These are phyloP conservation scores for Porcisia hertigi DNA, from an alignment of 208 protist genomes.

Conservation along the genomic window DNA sequence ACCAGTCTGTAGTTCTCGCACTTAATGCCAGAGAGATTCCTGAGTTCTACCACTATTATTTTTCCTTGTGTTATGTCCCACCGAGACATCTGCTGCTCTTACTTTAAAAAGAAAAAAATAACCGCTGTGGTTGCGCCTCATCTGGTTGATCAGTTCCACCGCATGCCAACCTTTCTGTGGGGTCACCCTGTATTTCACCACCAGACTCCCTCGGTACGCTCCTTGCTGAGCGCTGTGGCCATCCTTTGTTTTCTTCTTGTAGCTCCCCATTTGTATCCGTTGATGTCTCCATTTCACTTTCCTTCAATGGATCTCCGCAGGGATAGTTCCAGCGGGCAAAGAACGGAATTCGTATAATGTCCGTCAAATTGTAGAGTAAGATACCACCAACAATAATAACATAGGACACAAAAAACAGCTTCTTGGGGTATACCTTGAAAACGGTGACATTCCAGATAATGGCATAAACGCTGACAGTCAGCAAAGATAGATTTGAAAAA, in stretches of 20 bases:
- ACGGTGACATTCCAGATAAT: conserved; percentile 88
- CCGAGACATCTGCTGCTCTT: neutral
- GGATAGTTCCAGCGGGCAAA: conserved; percentile 63
- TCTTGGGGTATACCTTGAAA: conserved; percentile 75
- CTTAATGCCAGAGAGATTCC: neutral
- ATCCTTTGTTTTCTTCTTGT: neutral
- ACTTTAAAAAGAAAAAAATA: conserved; percentile 14
- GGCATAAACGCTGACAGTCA: conserved; percentile 70
- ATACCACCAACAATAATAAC: conserved; percentile 73
- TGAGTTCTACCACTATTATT: neutral
- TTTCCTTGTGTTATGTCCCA: neutral
- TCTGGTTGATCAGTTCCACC: neutral
- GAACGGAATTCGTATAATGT: conserved; percentile 54
- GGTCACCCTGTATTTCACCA: neutral
- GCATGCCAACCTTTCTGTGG: neutral
- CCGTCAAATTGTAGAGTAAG: conserved; percentile 70
- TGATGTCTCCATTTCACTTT: conserved; percentile 2
- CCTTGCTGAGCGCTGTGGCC: neutral
- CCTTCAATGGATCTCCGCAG: conserved; percentile 44
- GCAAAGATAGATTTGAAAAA: conserved; percentile 84
- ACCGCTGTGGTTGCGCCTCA: neutral
- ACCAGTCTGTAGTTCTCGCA: neutral
- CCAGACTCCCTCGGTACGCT: neutral
- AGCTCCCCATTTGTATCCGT: neutral
- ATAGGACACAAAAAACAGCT: conserved; percentile 70